Evolutionary conservation across 768 basidiomycete genomes (phyloP), one percentile per base, ranked within the genome.

Genomic region (Rhodocollybia butyracea): DNA sequence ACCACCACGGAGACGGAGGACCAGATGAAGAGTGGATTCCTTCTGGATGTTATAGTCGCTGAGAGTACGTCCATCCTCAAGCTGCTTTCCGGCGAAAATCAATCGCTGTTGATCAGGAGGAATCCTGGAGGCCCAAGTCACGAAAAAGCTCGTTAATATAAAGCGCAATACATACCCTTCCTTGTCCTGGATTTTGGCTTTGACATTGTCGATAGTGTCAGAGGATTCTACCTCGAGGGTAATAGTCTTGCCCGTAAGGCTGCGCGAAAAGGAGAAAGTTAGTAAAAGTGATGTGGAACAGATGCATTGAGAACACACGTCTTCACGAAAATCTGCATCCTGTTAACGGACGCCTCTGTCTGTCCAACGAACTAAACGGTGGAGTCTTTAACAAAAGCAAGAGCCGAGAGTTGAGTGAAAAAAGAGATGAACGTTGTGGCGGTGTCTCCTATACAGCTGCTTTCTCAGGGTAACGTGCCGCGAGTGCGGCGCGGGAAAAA

Each of bases 1-100:
- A 84, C 97, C 97, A 82, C 97, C 97, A 76, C 95, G 92, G 51
- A 99, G 90, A 67, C 97, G 90, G 65, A 98, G 87, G 61, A 98
- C 96, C 62, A 98, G 74, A 76, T 98, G 96, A 57, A 99, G 89
- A 59, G 96, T 98, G 30, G 94, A 97, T 78, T 98, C 96, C 83
- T 98, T 98, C 79, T 98, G 97, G 69, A 99, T 96, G 81, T 96
- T 95, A 76, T 95, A 95, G 78, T 94, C 92, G 70, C 76, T 88
- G 59, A 94, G 87, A 59, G 91, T 98, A 72, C 94, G 90, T 60
- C 97, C 97, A 76, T 99, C 97, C 79, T 98, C 96, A 64, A 99
- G 89, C 74, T 98, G 96, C 79, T 99, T 98, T 64, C 96, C 96
- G 52, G 96, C 96, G 71, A 98, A 99, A 80, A 98, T 98, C 75